phyloP scores from a whole-genome alignment of 176 grass and related monocot genomes.

The Carex kokanica region DNA sequence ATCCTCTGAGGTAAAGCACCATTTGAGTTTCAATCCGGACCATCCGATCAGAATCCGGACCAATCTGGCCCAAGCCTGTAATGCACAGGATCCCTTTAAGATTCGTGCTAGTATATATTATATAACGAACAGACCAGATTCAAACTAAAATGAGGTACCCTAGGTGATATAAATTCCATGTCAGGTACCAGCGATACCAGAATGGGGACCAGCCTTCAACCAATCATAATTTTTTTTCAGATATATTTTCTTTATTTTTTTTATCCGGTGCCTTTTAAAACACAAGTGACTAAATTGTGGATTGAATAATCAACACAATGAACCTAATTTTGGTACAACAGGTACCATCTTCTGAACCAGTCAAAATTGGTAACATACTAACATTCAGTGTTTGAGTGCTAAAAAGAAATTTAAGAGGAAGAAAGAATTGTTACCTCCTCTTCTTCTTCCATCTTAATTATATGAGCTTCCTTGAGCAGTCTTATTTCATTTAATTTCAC shows the following conservation, averaged over 20 bases:
- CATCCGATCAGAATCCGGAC: too few relatives aligned
- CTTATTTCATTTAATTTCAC: neutral
- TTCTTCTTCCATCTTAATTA: constrained; percentile 20
- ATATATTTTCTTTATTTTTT: neutral
- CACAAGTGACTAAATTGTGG: neutral
- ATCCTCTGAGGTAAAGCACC: too few relatives aligned
- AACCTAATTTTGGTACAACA: neutral
- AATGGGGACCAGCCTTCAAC: neutral
- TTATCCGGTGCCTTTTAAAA: neutral
- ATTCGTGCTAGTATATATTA: too few relatives aligned
- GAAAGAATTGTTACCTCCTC: constrained; percentile 7
- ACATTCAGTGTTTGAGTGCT: neutral
- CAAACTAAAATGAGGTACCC: too few relatives aligned
- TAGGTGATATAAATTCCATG: too few relatives aligned
- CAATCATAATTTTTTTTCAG: neutral
- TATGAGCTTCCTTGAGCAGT: neutral
- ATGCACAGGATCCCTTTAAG: too few relatives aligned
- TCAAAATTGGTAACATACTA: neutral
- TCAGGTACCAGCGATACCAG: neutral
- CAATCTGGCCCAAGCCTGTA: too few relatives aligned
- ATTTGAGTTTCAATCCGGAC: too few relatives aligned
- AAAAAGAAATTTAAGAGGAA: neutral
- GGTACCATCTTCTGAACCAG: neutral
- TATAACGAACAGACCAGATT: too few relatives aligned
- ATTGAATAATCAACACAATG: neutral